Percentiles rank a stretch among this genome's conserved stretches.
phyloP scores from a whole-genome alignment of 768 basidiomycete genomes.

The Termitomyces eurrhizus region DNA sequence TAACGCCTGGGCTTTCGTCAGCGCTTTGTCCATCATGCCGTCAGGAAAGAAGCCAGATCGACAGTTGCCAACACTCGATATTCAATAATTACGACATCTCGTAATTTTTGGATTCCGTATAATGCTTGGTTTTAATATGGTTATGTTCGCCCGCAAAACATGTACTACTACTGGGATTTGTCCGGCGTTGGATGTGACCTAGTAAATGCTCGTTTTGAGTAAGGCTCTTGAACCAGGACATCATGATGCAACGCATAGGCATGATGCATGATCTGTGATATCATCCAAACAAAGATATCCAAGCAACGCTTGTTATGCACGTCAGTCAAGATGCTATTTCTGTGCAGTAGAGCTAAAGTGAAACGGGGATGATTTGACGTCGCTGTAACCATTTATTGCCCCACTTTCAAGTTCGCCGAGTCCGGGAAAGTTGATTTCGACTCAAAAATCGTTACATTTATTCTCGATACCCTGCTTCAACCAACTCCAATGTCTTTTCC shows the following conservation, averaged over 20 bases:
- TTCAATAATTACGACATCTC: background rate
- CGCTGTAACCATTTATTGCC: background rate
- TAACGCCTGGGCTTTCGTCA: background rate
- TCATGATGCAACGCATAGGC: no score
- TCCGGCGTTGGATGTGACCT: background rate
- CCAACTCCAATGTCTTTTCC: constrained; percentile 2
- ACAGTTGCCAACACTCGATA: background rate
- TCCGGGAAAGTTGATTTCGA: background rate
- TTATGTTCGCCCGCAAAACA: background rate
- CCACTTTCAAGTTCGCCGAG: no score
- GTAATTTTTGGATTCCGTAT: background rate
- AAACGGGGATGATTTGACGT: background rate
- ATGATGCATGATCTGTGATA: background rate
- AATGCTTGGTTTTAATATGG: background rate
- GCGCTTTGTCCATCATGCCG: background rate
- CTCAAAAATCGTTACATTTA: constrained; percentile 2
- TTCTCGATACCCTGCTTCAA: background rate
- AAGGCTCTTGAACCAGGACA: background rate
- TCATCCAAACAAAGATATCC: background rate
- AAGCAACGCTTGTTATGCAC: background rate
- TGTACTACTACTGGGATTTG: background rate
- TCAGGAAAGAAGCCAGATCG: background rate
- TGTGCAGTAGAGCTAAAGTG: background rate
- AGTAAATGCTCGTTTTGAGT: background rate
- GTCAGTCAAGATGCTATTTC: background rate